A percentile compares a stretch with the other conserved stretches of the same genome.
phyloP scores from a whole-genome alignment of 805 yeast genomes.

The Pichia thaimueangensis region DNA sequence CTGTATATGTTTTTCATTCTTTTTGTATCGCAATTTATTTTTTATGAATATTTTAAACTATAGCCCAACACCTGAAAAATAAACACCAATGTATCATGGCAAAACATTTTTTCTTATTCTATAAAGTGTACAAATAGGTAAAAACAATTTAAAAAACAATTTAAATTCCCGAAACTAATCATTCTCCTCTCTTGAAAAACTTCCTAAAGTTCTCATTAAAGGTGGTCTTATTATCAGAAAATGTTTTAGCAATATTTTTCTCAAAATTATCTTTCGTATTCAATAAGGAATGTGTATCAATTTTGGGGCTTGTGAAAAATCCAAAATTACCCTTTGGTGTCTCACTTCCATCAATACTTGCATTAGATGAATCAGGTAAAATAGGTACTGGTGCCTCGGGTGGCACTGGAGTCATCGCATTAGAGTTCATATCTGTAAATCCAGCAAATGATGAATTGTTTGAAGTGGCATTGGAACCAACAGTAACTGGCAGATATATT shows the following conservation, averaged over 20 bases:
- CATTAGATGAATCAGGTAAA: background rate
- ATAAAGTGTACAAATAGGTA: no score
- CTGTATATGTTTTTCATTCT: no score
- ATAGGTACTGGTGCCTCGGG: slow-evolving; percentile 9
- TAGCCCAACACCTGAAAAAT: no score
- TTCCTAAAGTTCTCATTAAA: slow-evolving; percentile 69
- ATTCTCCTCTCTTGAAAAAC: slow-evolving; percentile 35
- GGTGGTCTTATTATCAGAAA: slow-evolving; percentile 51
- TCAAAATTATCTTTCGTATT: slow-evolving; percentile 38
- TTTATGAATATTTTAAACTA: no score
- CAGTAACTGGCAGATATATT: slow-evolving; percentile 13
- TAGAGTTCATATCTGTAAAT: background rate
- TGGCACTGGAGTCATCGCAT: slow-evolving; percentile 14
- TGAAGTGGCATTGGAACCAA: background rate
- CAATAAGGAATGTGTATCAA: slow-evolving; percentile 26
- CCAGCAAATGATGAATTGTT: background rate
- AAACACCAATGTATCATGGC: no score
- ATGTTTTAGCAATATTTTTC: slow-evolving; percentile 40
- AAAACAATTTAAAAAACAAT: no score
- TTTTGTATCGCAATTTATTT: no score
- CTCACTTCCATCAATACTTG: background rate
- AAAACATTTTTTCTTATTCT: no score
- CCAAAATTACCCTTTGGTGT: slow-evolving; percentile 12
- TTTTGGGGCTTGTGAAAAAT: slow-evolving; percentile 20
- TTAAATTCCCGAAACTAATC: no score